Conservation (phyloP, 345 rosid genomes). For the Hibiscus tridactylites region DNA sequence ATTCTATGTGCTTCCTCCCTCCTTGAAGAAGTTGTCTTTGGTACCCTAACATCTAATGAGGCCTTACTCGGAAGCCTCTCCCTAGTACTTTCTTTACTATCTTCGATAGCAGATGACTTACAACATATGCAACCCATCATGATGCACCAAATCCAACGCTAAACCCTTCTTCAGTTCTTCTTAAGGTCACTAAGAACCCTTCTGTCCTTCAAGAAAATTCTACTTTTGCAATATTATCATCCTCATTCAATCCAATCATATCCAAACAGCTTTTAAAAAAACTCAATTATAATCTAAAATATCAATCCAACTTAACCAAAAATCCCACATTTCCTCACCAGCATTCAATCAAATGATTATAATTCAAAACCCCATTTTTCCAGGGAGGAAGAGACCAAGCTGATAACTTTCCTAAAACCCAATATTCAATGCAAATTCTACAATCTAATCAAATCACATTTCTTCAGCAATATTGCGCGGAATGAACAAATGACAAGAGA, state of each 20-base stretch:
- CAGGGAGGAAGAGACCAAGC: slow-evolving; percentile 5
- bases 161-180: slow-evolving; percentile 12
- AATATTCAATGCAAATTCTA: slow-evolving; percentile 10
- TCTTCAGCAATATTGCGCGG: slow-evolving; percentile 1
- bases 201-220: slow-evolving; percentile 15
- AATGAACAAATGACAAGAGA: neutral
- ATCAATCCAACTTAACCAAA: slow-evolving; percentile 7
- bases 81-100: slow-evolving; percentile 75
- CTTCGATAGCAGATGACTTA: slow-evolving; percentile 84
- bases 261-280: neutral
- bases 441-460: slow-evolving; percentile 10
- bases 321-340: slow-evolving; percentile 8
- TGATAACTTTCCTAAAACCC: neutral
- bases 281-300: slow-evolving; percentile 10
- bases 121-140: slow-evolving; percentile 86
- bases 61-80: slow-evolving; percentile 53
- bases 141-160: slow-evolving; percentile 23
- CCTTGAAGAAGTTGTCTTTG: slow-evolving; percentile 59
- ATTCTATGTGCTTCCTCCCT: slow-evolving; percentile 53
- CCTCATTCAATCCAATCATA: slow-evolving; percentile 22
- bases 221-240: slow-evolving; percentile 16
- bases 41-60: slow-evolving; percentile 44
- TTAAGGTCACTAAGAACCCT: slow-evolving; percentile 24
- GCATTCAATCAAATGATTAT: neutral
- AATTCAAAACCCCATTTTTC: neutral